Conservation (phyloP, 1,284 basidiomycete species). For the Grifola frondosa region DNA sequence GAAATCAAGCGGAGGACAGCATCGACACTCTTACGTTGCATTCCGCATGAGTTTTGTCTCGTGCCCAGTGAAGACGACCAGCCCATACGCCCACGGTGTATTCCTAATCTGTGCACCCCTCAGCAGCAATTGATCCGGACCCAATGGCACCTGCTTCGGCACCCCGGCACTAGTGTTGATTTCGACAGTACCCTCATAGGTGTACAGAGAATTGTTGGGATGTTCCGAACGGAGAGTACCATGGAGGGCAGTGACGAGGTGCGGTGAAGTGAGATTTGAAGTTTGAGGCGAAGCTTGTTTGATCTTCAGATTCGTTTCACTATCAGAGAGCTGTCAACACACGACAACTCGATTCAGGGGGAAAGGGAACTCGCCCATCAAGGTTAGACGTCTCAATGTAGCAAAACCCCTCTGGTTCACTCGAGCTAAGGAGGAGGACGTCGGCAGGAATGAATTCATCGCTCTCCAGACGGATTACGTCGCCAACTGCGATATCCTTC, state of each 20-base stretch:
- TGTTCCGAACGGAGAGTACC: conserved; percentile 92
- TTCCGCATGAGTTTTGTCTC: conserved; percentile 99
- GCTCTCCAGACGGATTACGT: conserved; percentile 87
- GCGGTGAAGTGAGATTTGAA: conserved; percentile 74
- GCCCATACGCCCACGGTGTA: conserved; percentile 94
- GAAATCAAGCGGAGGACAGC: neutral
- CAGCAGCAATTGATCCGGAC: conserved; percentile 92
- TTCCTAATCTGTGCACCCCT: conserved; percentile 96
- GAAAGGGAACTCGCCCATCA: conserved; percentile 72
- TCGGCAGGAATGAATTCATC: conserved; percentile 98
- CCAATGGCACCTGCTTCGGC: conserved; percentile 83
- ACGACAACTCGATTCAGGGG: neutral
- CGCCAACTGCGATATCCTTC: conserved; percentile 90
- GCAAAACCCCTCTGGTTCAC: conserved; percentile 95
- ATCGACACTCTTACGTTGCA: conserved; percentile 66
- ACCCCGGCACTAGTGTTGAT: conserved; percentile 56
- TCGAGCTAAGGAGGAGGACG: conserved; percentile 83
- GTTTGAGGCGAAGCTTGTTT: conserved; percentile 93
- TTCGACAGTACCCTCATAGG: conserved; percentile 86
- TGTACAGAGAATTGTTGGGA: conserved; percentile 97
- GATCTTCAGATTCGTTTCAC: conserved; percentile 98
- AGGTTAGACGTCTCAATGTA: conserved; percentile 98
- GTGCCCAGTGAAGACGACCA: conserved; percentile 95
- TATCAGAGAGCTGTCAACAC: conserved; percentile 30
- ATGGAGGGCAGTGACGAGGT: conserved; percentile 70